phyloP scores from a whole-genome alignment of 257 asterid species.

The Fraxinus pennsylvanica region DNA sequence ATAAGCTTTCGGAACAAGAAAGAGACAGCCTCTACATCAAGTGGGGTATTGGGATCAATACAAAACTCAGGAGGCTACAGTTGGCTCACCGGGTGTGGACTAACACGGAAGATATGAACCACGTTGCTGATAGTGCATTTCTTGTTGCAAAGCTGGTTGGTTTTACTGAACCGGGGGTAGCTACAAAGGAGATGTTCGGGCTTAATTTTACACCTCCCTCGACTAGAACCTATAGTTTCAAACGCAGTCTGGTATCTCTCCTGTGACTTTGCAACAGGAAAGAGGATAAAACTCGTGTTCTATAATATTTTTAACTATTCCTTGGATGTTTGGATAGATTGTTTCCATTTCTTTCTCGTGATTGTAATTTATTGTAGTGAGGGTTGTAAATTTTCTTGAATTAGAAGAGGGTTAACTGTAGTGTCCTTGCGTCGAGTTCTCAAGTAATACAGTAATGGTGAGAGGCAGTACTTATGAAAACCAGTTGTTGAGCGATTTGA shows the following conservation, averaged over 20 bases:
- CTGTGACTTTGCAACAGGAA: slow-evolving; percentile 31
- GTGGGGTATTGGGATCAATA: slow-evolving; percentile 70
- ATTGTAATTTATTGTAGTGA: slow-evolving; percentile 26
- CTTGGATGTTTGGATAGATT: slow-evolving; percentile 17
- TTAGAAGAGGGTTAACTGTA: slow-evolving; percentile 11
- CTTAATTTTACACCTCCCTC: slow-evolving; percentile 71
- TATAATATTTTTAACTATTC: neutral
- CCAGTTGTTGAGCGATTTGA: neutral
- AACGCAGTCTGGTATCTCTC: slow-evolving; percentile 57
- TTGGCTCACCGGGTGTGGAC: slow-evolving; percentile 72
- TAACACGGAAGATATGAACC: slow-evolving; percentile 64
- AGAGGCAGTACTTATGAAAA: neutral
- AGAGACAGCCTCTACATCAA: slow-evolving; percentile 70
- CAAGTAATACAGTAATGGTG: neutral
- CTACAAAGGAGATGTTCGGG: slow-evolving; percentile 88
- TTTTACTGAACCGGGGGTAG: slow-evolving; percentile 52
- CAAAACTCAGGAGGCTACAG: slow-evolving; percentile 74
- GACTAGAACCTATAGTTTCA: slow-evolving; percentile 54
- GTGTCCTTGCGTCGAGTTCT: neutral
- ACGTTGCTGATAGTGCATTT: slow-evolving; percentile 69
- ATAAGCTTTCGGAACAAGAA: slow-evolving; percentile 74
- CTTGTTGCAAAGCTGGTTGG: slow-evolving; percentile 73
- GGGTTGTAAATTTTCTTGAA: slow-evolving; percentile 13
- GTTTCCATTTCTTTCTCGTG: neutral
- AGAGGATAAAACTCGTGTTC: neutral